Evolutionary conservation across 1,139 yeast species (phyloP).

Genomic region (Magnusiomyces suaveolens): DNA sequence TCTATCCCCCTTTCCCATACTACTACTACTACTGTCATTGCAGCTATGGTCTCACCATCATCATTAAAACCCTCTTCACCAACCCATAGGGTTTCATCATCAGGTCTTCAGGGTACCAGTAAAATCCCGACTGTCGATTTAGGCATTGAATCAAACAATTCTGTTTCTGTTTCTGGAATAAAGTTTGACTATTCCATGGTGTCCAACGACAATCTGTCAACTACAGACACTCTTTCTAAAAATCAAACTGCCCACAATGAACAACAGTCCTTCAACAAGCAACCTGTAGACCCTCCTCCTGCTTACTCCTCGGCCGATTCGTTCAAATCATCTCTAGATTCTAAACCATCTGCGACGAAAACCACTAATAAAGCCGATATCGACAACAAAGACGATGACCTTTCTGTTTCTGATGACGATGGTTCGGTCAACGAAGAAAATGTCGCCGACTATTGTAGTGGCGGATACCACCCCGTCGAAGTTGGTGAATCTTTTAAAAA

Average conservation of each 20-base stretch:
- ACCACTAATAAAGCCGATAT: background rate
- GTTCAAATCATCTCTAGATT: too few species aligned
- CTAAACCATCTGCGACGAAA: too few species aligned
- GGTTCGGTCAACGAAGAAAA: slow-evolving; percentile 50
- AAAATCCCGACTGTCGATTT: too few species aligned
- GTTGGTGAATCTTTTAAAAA: slow-evolving; percentile 59
- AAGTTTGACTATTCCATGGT: background rate
- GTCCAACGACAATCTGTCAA: background rate
- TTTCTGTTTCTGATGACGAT: slow-evolving; percentile 1
- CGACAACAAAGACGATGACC: background rate
- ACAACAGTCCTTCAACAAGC: too few species aligned
- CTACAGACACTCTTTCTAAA: too few species aligned
- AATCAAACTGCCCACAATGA: background rate
- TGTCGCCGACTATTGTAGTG: slow-evolving; percentile 59
- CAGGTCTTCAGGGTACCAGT: too few species aligned
- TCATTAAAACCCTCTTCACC: background rate
- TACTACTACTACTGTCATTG: too few species aligned
- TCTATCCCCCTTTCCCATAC: background rate
- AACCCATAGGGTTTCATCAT: too few species aligned
- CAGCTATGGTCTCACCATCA: background rate
- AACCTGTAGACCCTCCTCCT: background rate
- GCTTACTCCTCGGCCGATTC: background rate
- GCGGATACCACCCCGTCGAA: slow-evolving; percentile 82
- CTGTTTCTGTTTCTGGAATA: too few species aligned
- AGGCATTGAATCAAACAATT: too few species aligned